Percentiles rank a stretch among this genome's conserved stretches.
Evolutionary conservation across 148 eudicot species (phyloP).

Genomic region (Rhododendron kiyosumense): DNA sequence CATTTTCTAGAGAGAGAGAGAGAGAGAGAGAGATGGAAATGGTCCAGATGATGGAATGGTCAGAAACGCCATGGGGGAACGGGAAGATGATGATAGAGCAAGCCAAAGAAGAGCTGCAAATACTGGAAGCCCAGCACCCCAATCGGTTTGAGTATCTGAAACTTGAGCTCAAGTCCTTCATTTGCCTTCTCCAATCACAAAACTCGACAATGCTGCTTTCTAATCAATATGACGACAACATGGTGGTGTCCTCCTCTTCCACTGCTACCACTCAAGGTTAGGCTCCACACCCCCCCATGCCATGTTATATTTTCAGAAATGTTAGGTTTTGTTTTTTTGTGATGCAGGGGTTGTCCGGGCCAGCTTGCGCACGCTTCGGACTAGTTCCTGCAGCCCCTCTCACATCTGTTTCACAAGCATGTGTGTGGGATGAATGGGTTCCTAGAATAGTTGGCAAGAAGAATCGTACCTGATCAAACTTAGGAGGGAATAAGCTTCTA

Average conservation of each 20-base stretch:
- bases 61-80: not conserved
- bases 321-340: too few relatives aligned
- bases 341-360: too few relatives aligned
- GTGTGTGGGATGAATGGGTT: too few relatives aligned
- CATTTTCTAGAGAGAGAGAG: not conserved
- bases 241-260: slow-evolving; percentile 1
- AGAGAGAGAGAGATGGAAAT: not conserved
- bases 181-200: slow-evolving; percentile 32
- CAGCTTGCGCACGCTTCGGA: too few relatives aligned
- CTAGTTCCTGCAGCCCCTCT: too few relatives aligned
- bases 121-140: slow-evolving; percentile 53
- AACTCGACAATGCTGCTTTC: slow-evolving; percentile 3
- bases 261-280: slow-evolving; percentile 41
- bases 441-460: too few relatives aligned
- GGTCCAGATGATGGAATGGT: not conserved
- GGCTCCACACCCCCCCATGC: not conserved
- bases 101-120: slow-evolving; percentile 59
- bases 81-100: slow-evolving; percentile 40
- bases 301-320: not conserved
- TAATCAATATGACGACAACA: not conserved
- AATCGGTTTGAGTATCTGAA: slow-evolving; percentile 44
- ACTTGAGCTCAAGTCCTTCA: slow-evolving; percentile 56
- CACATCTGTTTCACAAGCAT: too few relatives aligned
- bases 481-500: too few relatives aligned
- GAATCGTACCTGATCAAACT: too few relatives aligned